These are phyloP conservation scores for Geranomyces variabilis DNA, from an alignment of 192 early-diverging fungal species.

Conservation along the genomic window DNA sequence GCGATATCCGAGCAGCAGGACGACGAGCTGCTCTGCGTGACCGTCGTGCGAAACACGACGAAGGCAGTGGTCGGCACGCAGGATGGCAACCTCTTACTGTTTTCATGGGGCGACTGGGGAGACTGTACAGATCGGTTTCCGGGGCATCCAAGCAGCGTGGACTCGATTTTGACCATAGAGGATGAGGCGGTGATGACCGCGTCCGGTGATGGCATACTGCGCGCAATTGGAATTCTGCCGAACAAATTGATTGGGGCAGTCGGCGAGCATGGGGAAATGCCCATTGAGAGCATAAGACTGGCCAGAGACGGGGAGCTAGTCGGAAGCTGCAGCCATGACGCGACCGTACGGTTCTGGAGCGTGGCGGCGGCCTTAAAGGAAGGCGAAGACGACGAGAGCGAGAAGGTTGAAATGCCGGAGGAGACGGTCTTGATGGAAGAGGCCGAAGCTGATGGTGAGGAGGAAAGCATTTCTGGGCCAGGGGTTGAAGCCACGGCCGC, in stretches of 20 bases:
- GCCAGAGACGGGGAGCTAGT: constrained; percentile 75
- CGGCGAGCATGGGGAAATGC: constrained; percentile 87
- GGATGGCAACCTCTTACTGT: constrained; percentile 85
- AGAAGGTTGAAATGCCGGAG: constrained; percentile 65
- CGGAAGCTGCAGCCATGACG: constrained; percentile 85
- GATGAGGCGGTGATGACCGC: constrained; percentile 89
- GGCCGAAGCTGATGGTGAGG: constrained; percentile 68
- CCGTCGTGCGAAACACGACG: constrained; percentile 69
- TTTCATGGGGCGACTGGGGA: constrained; percentile 88
- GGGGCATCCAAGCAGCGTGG: constrained; percentile 91
- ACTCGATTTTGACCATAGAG: constrained; percentile 80
- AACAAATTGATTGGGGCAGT: constrained; percentile 88
- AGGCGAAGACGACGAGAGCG: constrained; percentile 54
- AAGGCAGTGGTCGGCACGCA: constrained; percentile 93
- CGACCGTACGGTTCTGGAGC: constrained; percentile 85
- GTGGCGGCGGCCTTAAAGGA: constrained; percentile 49
- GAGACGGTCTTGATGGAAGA: constrained; percentile 75
- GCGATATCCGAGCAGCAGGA: constrained; percentile 93
- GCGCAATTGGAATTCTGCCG: constrained; percentile 85
- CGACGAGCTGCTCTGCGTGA: constrained; percentile 88
- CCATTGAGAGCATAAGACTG: constrained; percentile 80
- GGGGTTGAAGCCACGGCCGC: not conserved
- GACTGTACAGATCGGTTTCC: constrained; percentile 92
- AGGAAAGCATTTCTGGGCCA: constrained; percentile 9
- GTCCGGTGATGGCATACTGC: constrained; percentile 85